Evolutionary conservation across 257 asterid species (phyloP).

Genomic region (Ballota nigra): DNA sequence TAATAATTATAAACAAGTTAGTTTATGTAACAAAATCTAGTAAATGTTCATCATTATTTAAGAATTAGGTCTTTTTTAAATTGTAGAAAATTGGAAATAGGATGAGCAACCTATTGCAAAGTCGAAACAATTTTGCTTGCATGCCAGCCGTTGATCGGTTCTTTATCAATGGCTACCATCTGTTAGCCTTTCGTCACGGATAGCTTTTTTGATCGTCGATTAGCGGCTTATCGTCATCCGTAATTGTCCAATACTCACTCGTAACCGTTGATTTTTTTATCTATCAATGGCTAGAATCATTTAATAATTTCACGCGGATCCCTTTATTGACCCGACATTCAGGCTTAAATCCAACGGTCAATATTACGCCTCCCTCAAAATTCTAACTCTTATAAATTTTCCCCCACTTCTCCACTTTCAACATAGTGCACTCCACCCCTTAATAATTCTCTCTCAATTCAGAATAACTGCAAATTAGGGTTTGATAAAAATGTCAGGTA

Average conservation of each 20-base stretch:
- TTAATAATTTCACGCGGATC: neutral
- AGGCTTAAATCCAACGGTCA: neutral
- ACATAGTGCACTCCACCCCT: neutral
- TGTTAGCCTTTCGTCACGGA: neutral
- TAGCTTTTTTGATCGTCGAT: neutral
- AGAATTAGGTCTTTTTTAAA: too few species aligned
- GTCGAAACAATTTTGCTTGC: neutral
- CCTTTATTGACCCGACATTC: neutral
- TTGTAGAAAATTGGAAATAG: neutral
- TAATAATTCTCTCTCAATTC: neutral
- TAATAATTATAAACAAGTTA: neutral
- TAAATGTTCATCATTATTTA: too few species aligned
- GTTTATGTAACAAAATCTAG: neutral
- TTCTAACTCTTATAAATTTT: neutral
- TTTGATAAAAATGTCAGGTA: neutral
- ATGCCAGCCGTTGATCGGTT: neutral
- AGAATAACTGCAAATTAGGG: neutral
- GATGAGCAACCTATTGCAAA: neutral
- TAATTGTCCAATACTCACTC: neutral
- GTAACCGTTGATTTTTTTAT: neutral
- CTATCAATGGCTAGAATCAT: neutral
- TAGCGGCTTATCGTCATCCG: too few species aligned
- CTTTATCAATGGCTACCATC: neutral
- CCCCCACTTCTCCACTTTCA: neutral
- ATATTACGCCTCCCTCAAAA: neutral